phyloP scores from a whole-genome alignment of 2,329 filamentous ascomycete species.

The Alternaria panax region DNA sequence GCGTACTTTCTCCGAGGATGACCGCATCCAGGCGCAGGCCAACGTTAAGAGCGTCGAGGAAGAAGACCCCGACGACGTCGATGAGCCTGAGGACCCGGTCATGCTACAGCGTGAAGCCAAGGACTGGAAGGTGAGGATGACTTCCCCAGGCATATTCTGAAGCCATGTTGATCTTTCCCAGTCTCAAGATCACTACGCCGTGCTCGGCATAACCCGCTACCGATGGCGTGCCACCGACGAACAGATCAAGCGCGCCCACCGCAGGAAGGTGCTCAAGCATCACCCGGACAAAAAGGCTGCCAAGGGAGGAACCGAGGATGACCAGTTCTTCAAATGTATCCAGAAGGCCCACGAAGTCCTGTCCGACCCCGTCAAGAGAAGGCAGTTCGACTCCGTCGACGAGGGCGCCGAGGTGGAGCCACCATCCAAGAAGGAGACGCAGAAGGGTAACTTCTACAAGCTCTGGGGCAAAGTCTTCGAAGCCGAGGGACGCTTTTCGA shows the following conservation, averaged over 20 bases:
- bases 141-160: background rate
- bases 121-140: constrained; percentile 89
- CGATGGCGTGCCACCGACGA: constrained; percentile 93
- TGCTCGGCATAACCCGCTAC: constrained; percentile 91
- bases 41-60: constrained; percentile 96
- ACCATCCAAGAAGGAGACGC: constrained; percentile 86
- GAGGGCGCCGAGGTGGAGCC: constrained; percentile 92
- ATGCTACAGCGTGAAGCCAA: constrained; percentile 94
- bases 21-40: constrained; percentile 94
- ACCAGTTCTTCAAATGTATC: constrained; percentile 99
- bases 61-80: constrained; percentile 87
- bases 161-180: constrained; percentile 17
- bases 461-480: constrained; percentile 91
- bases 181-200: constrained; percentile 97
- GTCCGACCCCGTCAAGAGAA: constrained; percentile 86
- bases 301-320: constrained; percentile 83
- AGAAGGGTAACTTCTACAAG: constrained; percentile 93
- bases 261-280: constrained; percentile 99
- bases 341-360: constrained; percentile 97
- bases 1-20: constrained; percentile 98
- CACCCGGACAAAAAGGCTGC: constrained; percentile 99
- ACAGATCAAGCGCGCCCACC: constrained; percentile 98
- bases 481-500: constrained; percentile 91
- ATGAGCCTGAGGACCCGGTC: constrained; percentile 90
- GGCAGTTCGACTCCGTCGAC: constrained; percentile 96